phyloP scores from a whole-genome alignment of 2,329 filamentous ascomycete genomes.

The Achaetomium macrosporum region DNA sequence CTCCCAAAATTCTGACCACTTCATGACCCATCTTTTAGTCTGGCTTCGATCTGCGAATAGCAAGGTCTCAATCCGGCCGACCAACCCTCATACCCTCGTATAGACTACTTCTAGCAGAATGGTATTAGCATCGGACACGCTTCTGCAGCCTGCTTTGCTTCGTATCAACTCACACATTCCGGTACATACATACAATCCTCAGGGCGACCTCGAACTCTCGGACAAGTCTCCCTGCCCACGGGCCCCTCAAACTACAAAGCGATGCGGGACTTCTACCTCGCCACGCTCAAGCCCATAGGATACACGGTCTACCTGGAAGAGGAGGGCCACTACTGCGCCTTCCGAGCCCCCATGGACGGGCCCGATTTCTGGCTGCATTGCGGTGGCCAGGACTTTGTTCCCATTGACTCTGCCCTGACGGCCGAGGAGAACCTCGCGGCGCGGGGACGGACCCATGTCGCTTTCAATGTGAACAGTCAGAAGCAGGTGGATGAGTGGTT shows the following conservation, averaged over 20 bases:
- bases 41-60: too few species aligned
- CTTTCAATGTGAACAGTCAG: slow-evolving; percentile 11
- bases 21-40: too few species aligned
- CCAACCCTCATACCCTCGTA: too few species aligned
- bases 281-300: slow-evolving; percentile 15
- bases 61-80: too few species aligned
- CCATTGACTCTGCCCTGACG: not conserved
- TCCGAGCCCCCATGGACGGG: not conserved
- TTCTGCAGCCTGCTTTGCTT: too few species aligned
- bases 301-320: slow-evolving; percentile 18
- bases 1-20: too few species aligned
- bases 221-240: slow-evolving; percentile 17
- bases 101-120: too few species aligned
- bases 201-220: not conserved
- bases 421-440: slow-evolving; percentile 6
- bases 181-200: too few species aligned
- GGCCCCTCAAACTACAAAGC: slow-evolving; percentile 12
- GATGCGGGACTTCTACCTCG: slow-evolving; percentile 21
- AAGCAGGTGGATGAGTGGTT: slow-evolving; percentile 19
- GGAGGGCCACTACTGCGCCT: slow-evolving; percentile 9
- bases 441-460: slow-evolving; percentile 12
- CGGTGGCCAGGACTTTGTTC: slow-evolving; percentile 8
- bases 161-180: too few species aligned
- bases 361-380: slow-evolving; percentile 21
- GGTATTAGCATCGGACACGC: too few species aligned